Conservation (phyloP, 2,329 filamentous ascomycete genomes). For the Macrophomina tecta region DNA sequence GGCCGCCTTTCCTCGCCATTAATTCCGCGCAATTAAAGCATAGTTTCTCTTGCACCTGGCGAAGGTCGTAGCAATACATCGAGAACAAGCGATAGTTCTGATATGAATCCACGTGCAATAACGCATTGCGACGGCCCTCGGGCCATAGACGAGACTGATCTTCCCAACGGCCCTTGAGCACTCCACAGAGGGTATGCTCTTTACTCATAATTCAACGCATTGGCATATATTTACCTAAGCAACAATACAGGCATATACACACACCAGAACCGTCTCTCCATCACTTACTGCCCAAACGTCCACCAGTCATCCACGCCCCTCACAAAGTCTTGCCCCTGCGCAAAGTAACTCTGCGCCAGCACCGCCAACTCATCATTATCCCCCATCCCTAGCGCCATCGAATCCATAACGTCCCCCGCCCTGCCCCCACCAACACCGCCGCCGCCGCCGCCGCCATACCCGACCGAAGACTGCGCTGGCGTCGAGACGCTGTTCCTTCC, state of each 20-base stretch:
- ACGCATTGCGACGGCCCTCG: no score
- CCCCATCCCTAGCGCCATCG: constrained; percentile 35
- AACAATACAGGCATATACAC: neutral
- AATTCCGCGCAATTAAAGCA: no score
- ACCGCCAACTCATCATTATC: constrained; percentile 54
- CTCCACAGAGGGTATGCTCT: no score
- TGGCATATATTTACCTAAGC: neutral
- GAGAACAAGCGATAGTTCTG: no score
- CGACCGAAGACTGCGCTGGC: constrained; percentile 29
- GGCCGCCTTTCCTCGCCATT: no score
- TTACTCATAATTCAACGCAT: neutral
- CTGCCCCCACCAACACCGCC: constrained; percentile 31
- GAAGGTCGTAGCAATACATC: no score
- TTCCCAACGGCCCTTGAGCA: no score
- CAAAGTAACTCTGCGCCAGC: constrained; percentile 56
- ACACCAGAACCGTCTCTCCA: neutral
- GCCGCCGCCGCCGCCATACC: neutral
- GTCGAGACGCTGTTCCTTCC: constrained; percentile 2
- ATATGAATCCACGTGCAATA: no score
- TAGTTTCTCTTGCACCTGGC: no score
- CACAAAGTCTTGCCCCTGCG: constrained; percentile 52
- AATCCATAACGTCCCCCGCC: constrained; percentile 2
- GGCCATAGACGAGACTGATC: no score
- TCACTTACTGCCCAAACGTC: constrained; percentile 21
- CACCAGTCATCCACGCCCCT: constrained; percentile 46